These are phyloP conservation scores for Corchorus olitorius DNA, from an alignment of 345 rosid species.

Conservation along the genomic window DNA sequence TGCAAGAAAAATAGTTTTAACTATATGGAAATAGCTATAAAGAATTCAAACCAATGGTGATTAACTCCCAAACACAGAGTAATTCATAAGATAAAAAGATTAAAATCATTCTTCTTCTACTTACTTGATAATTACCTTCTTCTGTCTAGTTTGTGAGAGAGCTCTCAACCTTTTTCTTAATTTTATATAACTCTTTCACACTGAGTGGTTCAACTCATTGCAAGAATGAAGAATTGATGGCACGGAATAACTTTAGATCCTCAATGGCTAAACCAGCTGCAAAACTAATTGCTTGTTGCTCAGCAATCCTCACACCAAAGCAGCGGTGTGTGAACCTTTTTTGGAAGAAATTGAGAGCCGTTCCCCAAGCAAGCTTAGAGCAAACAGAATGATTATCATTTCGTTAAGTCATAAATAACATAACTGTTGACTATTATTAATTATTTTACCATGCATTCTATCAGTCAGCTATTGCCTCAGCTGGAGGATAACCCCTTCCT, in stretches of 20 bases:
- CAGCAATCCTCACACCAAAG: constrained; percentile 76
- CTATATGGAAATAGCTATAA: too few species aligned
- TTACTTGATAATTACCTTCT: too few species aligned
- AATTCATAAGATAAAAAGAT: too few species aligned
- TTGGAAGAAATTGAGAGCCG: constrained; percentile 74
- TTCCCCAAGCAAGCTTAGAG: constrained; percentile 67
- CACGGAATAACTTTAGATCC: constrained; percentile 77
- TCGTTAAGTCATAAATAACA: background rate
- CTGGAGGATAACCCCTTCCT: constrained; percentile 79
- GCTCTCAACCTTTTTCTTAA: too few species aligned
- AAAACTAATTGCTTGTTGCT: constrained; percentile 80
- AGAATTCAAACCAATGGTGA: too few species aligned
- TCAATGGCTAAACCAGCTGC: constrained; percentile 81
- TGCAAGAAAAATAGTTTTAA: too few species aligned
- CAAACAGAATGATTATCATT: constrained; percentile 20
- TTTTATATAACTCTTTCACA: too few species aligned
- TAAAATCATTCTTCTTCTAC: too few species aligned
- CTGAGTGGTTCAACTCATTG: too few species aligned
- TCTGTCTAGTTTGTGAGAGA: too few species aligned
- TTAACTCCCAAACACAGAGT: too few species aligned
- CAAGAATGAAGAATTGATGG: constrained; percentile 74
- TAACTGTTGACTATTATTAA: background rate
- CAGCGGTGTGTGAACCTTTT: constrained; percentile 70
- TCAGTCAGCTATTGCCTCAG: constrained; percentile 70
- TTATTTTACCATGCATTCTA: constrained; percentile 64